Percentiles rank a stretch among this genome's conserved stretches.
These are phyloP conservation scores for Fusarium sp. DNA, from an alignment of 2,329 filamentous ascomycete species.

Conservation along the genomic window DNA sequence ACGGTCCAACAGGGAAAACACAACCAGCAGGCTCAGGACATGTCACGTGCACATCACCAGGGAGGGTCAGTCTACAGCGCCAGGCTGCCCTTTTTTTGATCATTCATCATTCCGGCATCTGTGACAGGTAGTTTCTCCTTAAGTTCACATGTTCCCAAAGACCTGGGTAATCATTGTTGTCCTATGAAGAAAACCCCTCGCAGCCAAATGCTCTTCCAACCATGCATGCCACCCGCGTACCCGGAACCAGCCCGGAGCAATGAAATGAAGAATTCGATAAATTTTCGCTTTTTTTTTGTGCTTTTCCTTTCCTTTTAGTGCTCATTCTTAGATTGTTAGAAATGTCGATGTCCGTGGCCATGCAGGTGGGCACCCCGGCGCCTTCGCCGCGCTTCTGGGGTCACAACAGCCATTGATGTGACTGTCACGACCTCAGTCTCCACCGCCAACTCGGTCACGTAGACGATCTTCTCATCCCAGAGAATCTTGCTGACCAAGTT, in stretches of 20 bases:
- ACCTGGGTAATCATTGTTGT: slow-evolving; percentile 51
- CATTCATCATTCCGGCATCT: slow-evolving; percentile 52
- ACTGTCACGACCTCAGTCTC: slow-evolving; percentile 60
- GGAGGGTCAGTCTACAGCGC: slow-evolving; percentile 33
- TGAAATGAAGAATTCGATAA: slow-evolving; percentile 40
- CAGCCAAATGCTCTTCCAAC: slow-evolving; percentile 56
- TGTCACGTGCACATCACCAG: slow-evolving; percentile 27
- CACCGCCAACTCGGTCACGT: slow-evolving; percentile 64
- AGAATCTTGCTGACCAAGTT: slow-evolving; percentile 70
- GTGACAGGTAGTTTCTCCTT: slow-evolving; percentile 49
- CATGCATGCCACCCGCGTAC: slow-evolving; percentile 53
- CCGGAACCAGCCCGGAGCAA: slow-evolving; percentile 57
- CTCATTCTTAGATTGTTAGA: slow-evolving; percentile 37
- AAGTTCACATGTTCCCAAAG: slow-evolving; percentile 55
- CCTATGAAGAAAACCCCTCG: slow-evolving; percentile 53
- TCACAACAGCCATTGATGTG: slow-evolving; percentile 48
- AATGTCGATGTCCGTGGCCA: slow-evolving; percentile 52
- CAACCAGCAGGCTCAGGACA: background rate
- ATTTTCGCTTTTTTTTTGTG: slow-evolving; percentile 32
- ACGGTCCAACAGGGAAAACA: slow-evolving; percentile 1
- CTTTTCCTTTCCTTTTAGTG: slow-evolving; percentile 23
- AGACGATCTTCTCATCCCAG: slow-evolving; percentile 70
- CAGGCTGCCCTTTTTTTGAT: slow-evolving; percentile 38
- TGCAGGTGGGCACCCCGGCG: slow-evolving; percentile 56
- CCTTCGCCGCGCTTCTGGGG: slow-evolving; percentile 41